Evolutionary conservation across 179 eudicot genomes (phyloP), one percentile per base, ranked within the genome.

Genomic region (Corrigiola litoralis): DNA sequence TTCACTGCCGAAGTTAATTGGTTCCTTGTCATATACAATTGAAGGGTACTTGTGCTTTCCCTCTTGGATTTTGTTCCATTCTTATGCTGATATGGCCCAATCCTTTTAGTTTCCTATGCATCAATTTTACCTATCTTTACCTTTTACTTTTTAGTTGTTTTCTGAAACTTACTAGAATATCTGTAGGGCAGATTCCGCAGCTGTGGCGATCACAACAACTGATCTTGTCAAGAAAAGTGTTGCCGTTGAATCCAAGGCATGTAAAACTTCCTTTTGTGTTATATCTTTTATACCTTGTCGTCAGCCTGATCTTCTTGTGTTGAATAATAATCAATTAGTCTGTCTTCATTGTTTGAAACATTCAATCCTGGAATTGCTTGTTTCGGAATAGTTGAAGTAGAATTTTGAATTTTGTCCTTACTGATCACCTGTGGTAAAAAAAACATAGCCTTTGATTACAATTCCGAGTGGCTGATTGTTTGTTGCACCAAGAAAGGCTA

Each of bases 151-250:
- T 64, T 24, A 5, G 32, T 44, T 16, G 41, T 11, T 17, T 46
- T 61, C 54, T 61, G 58, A 63, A 72, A 58, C 57, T 61, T 60
- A 61, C 63, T 62, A 41, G 72, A 64, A 52, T 56, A 41, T 63
- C 20, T 83, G 70, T 86, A 92, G 98, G 77, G 98, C 89, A 70
- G 87, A 87, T 76, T 90, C 90, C 52, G 97, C 98, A 50, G 97
- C 98, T 38, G 94, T 92, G 50, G 98, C 97, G 52, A 92, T 92
- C 79, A 92, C 97, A 4, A 92, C 98, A 56, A 92, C 98, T 52
- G 98, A 92, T 69, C 97, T 92, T 58, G 98, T 92, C 61, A 90
- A 87, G 80, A 92, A 92, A 77, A 90, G 94, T 75, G 98, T 87
- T 53, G 97, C 98, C 46, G 51, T 86, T 54, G 94, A 92, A 79